Base-by-base conservation (phyloP, 2,329 filamentous ascomycete species). In the Aplosporella prunicola region DNA sequence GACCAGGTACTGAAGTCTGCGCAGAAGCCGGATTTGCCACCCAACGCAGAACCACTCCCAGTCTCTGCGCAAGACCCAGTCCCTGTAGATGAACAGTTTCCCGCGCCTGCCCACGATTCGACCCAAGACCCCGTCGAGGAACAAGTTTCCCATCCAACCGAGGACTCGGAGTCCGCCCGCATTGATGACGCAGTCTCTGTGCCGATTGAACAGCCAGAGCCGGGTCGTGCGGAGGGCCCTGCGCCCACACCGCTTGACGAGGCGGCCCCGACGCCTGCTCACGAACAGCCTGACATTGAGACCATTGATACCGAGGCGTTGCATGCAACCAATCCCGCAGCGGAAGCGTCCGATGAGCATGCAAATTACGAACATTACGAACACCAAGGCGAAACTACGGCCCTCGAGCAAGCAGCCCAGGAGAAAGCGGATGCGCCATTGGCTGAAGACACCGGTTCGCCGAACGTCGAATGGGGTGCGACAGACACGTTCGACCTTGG, bases 381-480 rank as follows among this genome's bases (percentile, higher is more conserved):
- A 40, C 60, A 65, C 41, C 66, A 71, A 40, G 60, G 66, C 26
- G 62, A 66, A 33, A 52, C 52, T 0, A 63, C 64, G 4, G 51
- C 61, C 8, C 48, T 69, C 44, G 66, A 69, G 35, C 58, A 66
- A 15, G 65, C 66, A 15, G 48, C 66, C 16, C 55, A 61, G 14
- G 65, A 69, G 35, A 62, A 60, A 35, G 56, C 52, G 9, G 50
- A 54, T 20, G 58, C 53, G 9, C 62, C 65, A 4, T 45, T 69
- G 25, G 52, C 69, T 28, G 50, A 56, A 10, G 60, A 66, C 37
- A 50, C 61, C 10, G 58, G 61, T 33, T 38, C 45, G 15, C 55
- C 62, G 5, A 53, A 53, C 1, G 40, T 45, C n/a, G 45, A 44
- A 4, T 39, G 32, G 22, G 39, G 43, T 5, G 45, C 41, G 28